Percentiles rank a stretch among this genome's conserved stretches.
Conservation (phyloP, 2,329 filamentous ascomycete genomes). For the Corniculantispora saksenae region DNA sequence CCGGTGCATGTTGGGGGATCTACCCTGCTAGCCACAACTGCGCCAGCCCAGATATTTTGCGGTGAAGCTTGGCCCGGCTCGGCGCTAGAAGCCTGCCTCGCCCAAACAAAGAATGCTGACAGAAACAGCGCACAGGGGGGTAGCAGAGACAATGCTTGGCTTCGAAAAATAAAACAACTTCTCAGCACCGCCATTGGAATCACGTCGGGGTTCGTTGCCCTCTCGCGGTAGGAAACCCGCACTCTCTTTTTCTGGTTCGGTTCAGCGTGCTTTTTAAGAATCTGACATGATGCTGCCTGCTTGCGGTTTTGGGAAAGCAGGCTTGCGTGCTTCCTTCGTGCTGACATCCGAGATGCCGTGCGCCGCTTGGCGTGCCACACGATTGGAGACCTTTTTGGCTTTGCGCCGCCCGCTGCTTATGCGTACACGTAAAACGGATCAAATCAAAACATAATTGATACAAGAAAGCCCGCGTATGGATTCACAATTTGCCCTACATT, state of each 20-base stretch:
- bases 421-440: neutral
- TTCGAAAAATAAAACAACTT: too few species aligned
- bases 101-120: neutral
- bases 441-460: neutral
- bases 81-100: neutral
- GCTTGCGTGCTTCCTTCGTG: neutral
- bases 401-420: too few species aligned
- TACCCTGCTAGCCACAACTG: slow-evolving; percentile 5
- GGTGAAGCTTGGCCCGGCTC: slow-evolving; percentile 8
- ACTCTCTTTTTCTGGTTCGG: too few species aligned
- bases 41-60: neutral
- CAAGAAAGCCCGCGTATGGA: too few species aligned
- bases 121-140: too few species aligned
- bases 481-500: neutral
- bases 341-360: slow-evolving; percentile 7
- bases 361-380: too few species aligned
- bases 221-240: slow-evolving; percentile 3
- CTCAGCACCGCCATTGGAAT: neutral
- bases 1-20: slow-evolving; percentile 19
- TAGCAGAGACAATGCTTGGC: too few species aligned
- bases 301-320: neutral
- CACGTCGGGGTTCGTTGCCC: slow-evolving; percentile 4
- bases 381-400: too few species aligned
- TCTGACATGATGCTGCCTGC: neutral
- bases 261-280: neutral